Evolutionary conservation across 2,329 filamentous ascomycete genomes (phyloP).

Genomic region (Xylaria sp.): DNA sequence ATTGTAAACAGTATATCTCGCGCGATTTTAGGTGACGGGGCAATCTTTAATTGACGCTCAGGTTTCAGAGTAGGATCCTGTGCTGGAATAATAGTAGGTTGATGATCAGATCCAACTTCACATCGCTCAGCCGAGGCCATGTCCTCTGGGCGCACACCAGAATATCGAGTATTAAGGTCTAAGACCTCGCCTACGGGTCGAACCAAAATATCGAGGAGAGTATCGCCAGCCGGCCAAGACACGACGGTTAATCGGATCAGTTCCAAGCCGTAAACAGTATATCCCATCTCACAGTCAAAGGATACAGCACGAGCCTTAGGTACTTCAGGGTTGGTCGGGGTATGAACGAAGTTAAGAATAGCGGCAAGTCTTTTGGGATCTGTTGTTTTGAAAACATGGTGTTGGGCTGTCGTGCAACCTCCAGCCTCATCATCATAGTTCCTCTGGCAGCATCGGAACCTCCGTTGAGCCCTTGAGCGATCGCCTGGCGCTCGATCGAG

Average conservation of each 20-base stretch:
- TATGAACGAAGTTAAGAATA: constrained; percentile 82
- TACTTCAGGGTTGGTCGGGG: constrained; percentile 71
- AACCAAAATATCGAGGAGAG: constrained; percentile 85
- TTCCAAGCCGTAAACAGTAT: constrained; percentile 88
- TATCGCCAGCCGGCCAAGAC: constrained; percentile 81
- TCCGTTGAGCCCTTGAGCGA: constrained; percentile 66
- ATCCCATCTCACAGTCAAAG: constrained; percentile 98
- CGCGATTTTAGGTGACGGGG: constrained; percentile 78
- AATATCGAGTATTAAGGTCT: constrained; percentile 92
- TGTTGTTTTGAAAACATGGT: constrained; percentile 89
- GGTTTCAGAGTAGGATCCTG: constrained; percentile 43
- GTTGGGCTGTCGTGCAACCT: constrained; percentile 77
- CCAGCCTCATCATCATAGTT: constrained; percentile 70
- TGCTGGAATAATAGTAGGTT: constrained; percentile 43
- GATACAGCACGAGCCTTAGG: constrained; percentile 72
- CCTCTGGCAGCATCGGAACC: constrained; percentile 83
- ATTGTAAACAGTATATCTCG: constrained; percentile 80
- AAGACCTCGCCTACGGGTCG: constrained; percentile 84
- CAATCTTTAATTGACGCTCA: constrained; percentile 71
- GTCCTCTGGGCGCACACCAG: constrained; percentile 83
- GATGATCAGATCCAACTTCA: constrained; percentile 49
- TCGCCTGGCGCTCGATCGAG: constrained; percentile 68
- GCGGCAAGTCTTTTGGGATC: constrained; percentile 80
- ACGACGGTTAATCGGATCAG: constrained; percentile 90
- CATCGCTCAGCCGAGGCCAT: constrained; percentile 75